Percentiles rank a stretch among this genome's conserved stretches.
Evolutionary conservation across 176 grass and related monocot genomes (phyloP).

Genomic region (Dendrocalamus sinicus): DNA sequence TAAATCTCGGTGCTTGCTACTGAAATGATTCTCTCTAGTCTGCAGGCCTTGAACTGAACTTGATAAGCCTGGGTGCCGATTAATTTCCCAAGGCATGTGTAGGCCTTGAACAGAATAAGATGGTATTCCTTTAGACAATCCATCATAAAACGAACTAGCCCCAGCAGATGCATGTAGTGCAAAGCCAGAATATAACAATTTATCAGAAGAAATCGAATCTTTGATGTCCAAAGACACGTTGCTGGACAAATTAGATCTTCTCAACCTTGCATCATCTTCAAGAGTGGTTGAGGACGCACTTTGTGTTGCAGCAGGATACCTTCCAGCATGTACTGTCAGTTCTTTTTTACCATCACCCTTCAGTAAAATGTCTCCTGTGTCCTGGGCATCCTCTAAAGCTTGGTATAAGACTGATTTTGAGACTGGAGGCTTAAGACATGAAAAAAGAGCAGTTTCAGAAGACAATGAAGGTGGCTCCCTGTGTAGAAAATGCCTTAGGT

Average conservation of each 20-base stretch:
- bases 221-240: constrained; percentile 56
- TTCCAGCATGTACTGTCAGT: constrained; percentile 50
- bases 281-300: constrained; percentile 25
- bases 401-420: constrained; percentile 80
- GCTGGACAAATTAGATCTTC: constrained; percentile 48
- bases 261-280: constrained; percentile 57
- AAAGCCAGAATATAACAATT: constrained; percentile 66
- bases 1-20: constrained; percentile 75
- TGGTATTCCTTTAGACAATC: constrained; percentile 83
- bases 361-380: constrained; percentile 64
- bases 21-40: constrained; percentile 68
- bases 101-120: constrained; percentile 73
- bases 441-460: constrained; percentile 73
- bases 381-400: constrained; percentile 81
- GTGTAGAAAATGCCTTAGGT: constrained; percentile 74
- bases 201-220: constrained; percentile 71
- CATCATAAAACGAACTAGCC: constrained; percentile 85
- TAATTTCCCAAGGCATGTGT: constrained; percentile 33
- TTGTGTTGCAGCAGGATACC: constrained; percentile 40
- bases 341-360: constrained; percentile 63
- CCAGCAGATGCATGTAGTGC: constrained; percentile 63
- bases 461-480: constrained; percentile 78
- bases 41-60: constrained; percentile 54
- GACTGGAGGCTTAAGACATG: constrained; percentile 84
- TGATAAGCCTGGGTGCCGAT: constrained; percentile 38